Conservation (phyloP, 75 land plant genomes). For the Selaginella moellendorffii region DNA sequence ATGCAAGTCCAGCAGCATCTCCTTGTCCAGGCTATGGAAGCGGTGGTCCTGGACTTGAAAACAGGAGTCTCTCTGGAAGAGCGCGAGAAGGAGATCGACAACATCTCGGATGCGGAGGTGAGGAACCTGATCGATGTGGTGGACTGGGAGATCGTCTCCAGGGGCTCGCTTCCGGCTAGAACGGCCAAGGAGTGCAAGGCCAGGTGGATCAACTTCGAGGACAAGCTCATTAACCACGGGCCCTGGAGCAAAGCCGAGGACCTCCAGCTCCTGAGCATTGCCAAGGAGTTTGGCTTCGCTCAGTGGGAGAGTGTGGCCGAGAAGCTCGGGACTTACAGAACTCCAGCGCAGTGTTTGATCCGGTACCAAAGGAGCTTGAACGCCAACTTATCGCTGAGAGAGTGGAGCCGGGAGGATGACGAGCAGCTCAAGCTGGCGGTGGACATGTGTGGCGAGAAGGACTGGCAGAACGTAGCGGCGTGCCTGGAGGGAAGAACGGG, state of each 20-base stretch:
- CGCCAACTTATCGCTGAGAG: constrained; percentile 52
- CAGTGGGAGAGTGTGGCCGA: constrained; percentile 67
- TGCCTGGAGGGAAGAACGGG: constrained; percentile 63
- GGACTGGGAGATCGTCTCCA: background rate
- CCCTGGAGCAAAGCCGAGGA: constrained; percentile 73
- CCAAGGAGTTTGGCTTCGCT: constrained; percentile 35
- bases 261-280: constrained; percentile 46
- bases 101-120: background rate
- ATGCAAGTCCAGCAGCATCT: background rate
- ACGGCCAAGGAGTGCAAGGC: background rate
- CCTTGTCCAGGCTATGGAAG: background rate
- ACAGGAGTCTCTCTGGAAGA: background rate
- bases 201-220: constrained; percentile 81
- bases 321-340: constrained; percentile 50
- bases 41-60: background rate
- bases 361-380: constrained; percentile 93
- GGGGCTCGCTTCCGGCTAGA: background rate
- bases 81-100: background rate
- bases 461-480: constrained; percentile 83
- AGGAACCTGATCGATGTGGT: background rate
- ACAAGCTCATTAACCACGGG: constrained; percentile 46
- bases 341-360: constrained; percentile 71
- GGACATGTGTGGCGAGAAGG: constrained; percentile 52
- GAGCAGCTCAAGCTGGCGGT: constrained; percentile 57
- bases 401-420: constrained; percentile 88